phyloP scores from a whole-genome alignment of 2,329 filamentous ascomycete species.

The Pleoardoris graminearum region DNA sequence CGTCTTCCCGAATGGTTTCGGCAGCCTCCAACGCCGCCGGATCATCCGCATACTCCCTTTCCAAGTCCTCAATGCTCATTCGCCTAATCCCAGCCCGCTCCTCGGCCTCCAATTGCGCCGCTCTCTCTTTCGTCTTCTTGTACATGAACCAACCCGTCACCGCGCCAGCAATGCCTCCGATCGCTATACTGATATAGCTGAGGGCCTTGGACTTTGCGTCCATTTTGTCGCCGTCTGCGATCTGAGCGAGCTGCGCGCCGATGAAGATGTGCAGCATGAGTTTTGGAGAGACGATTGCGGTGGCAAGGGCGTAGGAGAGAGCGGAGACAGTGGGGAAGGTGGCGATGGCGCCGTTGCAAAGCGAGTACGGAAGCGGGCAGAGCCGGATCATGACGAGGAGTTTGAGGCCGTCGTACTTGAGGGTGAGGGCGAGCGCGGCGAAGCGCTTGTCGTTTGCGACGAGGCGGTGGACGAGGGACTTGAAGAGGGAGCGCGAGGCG shows the following conservation, averaged over 20 bases:
- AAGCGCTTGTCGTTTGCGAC: slow-evolving; percentile 86
- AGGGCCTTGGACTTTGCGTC: slow-evolving; percentile 73
- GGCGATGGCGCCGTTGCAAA: slow-evolving; percentile 91
- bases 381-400: slow-evolving; percentile 89
- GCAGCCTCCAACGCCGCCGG: slow-evolving; percentile 48
- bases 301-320: slow-evolving; percentile 76
- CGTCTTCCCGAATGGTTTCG: slow-evolving; percentile 51
- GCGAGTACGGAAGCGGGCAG: slow-evolving; percentile 87
- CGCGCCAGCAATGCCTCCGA: slow-evolving; percentile 72
- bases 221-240: slow-evolving; percentile 87
- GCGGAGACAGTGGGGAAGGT: slow-evolving; percentile 89
- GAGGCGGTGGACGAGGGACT: slow-evolving; percentile 75
- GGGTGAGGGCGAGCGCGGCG: slow-evolving; percentile 80
- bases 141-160: slow-evolving; percentile 86
- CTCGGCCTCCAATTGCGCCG: slow-evolving; percentile 53
- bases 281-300: slow-evolving; percentile 80
- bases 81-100: slow-evolving; percentile 45
- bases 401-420: slow-evolving; percentile 87
- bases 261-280: slow-evolving; percentile 92
- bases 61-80: slow-evolving; percentile 40
- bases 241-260: slow-evolving; percentile 76
- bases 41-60: slow-evolving; percentile 50
- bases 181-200: slow-evolving; percentile 79
- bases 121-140: slow-evolving; percentile 57
- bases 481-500: slow-evolving; percentile 76